These are phyloP conservation scores for Fusarium neocosmosporiellum DNA, from an alignment of 2,329 filamentous ascomycete genomes.

Conservation along the genomic window DNA sequence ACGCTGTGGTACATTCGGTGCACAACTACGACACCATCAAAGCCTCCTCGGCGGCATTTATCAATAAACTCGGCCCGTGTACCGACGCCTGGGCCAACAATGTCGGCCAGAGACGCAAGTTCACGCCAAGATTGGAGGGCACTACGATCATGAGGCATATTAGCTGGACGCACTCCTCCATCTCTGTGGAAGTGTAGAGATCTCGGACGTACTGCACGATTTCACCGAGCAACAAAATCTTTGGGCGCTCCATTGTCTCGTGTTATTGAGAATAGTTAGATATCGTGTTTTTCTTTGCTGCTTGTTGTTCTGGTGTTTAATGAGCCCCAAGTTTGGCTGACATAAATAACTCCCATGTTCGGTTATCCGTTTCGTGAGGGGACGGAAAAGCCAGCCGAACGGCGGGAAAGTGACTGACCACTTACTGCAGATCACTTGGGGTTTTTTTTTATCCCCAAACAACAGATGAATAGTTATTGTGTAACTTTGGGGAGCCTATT, in stretches of 20 bases:
- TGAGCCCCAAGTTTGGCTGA: not conserved
- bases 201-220: not conserved
- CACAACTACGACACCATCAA: not conserved
- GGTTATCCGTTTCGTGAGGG: not conserved
- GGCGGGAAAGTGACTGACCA: not conserved
- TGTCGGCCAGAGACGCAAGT: not conserved
- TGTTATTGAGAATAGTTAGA: not conserved
- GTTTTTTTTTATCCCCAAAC: too few species aligned
- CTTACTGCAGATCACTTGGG: not conserved
- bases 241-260: not conserved
- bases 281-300: not conserved
- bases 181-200: not conserved
- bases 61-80: not conserved
- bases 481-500: not conserved
- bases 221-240: not conserved
- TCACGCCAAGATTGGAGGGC: not conserved
- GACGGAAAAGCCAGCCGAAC: not conserved
- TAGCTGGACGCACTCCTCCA: not conserved
- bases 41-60: not conserved
- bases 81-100: not conserved
- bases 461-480: too few species aligned
- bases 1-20: not conserved
- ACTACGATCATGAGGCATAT: not conserved
- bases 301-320: not conserved
- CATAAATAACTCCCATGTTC: not conserved